These are phyloP conservation scores for Venturia asperata DNA, from an alignment of 2,329 filamentous ascomycete species.

Conservation along the genomic window DNA sequence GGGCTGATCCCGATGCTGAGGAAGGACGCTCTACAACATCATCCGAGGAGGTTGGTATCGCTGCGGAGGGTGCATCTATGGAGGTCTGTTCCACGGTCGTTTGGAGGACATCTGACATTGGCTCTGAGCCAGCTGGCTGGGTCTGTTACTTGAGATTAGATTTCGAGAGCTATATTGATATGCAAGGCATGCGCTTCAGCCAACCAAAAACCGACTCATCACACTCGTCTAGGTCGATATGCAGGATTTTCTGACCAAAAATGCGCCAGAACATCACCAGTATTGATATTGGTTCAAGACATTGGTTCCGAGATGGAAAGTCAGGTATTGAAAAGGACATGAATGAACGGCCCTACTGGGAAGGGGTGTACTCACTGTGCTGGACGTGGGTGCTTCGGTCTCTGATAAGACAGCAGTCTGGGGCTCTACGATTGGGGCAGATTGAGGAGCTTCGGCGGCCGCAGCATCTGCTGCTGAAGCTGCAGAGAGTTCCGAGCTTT, in stretches of 20 bases:
- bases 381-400: constrained; percentile 11
- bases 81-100: constrained; percentile 22
- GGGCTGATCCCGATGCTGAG: constrained; percentile 9
- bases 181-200: background rate
- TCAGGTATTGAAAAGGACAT: no score
- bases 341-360: no score
- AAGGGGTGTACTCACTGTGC: background rate
- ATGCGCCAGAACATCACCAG: no score
- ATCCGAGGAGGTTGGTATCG: constrained; percentile 26
- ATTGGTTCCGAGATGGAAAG: no score
- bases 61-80: constrained; percentile 21
- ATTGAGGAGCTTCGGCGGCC: background rate
- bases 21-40: constrained; percentile 22
- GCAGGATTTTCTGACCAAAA: no score
- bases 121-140: background rate
- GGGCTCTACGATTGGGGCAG: constrained; percentile 4
- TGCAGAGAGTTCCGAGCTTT: constrained; percentile 21
- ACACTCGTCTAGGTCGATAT: no score
- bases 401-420: constrained; percentile 10
- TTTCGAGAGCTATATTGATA: background rate
- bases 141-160: background rate
- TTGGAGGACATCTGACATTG: constrained; percentile 11
- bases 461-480: constrained; percentile 19
- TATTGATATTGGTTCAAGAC: no score
- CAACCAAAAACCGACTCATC: background rate